phyloP scores from a whole-genome alignment of 176 grass and related monocot genomes.

The Cenchrus americanus region DNA sequence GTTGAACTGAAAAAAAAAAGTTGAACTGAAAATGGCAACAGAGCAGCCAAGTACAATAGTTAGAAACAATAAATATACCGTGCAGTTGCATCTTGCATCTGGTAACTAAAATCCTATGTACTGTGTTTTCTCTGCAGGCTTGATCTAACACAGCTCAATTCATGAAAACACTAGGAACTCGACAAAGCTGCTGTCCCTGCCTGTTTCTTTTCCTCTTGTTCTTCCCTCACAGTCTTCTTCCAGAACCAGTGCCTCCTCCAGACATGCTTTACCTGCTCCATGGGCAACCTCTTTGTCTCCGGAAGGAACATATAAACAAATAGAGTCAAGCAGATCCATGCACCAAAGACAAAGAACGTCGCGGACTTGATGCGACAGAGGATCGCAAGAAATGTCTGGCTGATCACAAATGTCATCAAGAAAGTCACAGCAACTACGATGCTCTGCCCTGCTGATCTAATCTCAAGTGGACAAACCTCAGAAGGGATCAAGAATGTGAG shows the following conservation, averaged over 20 bases:
- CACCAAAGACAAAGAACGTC: slow-evolving; percentile 64
- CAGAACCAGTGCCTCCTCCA: slow-evolving; percentile 75
- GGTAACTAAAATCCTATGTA: neutral
- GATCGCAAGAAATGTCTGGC: slow-evolving; percentile 61
- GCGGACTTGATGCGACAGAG: slow-evolving; percentile 65
- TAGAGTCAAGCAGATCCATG: slow-evolving; percentile 53
- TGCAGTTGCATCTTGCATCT: neutral
- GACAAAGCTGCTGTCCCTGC: neutral
- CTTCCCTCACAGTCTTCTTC: slow-evolving; percentile 57
- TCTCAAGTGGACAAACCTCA: slow-evolving; percentile 69
- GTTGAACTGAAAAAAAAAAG: too few relatives aligned
- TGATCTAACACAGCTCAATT: neutral
- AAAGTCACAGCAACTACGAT: slow-evolving; percentile 70
- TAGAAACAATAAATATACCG: neutral
- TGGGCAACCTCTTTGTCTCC: slow-evolving; percentile 70
- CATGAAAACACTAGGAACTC: neutral
- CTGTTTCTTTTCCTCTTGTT: slow-evolving; percentile 30
- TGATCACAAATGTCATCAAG: slow-evolving; percentile 63
- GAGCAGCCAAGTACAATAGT: neutral
- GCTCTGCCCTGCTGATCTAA: slow-evolving; percentile 75
- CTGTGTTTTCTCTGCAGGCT: neutral
- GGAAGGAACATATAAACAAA: slow-evolving; percentile 62
- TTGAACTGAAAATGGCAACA: neutral
- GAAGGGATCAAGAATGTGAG: slow-evolving; percentile 66
- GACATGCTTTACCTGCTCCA: slow-evolving; percentile 83